These are phyloP conservation scores for Rhexocercosporidium sp. DNA, from an alignment of 2,329 filamentous ascomycete species.

Conservation along the genomic window DNA sequence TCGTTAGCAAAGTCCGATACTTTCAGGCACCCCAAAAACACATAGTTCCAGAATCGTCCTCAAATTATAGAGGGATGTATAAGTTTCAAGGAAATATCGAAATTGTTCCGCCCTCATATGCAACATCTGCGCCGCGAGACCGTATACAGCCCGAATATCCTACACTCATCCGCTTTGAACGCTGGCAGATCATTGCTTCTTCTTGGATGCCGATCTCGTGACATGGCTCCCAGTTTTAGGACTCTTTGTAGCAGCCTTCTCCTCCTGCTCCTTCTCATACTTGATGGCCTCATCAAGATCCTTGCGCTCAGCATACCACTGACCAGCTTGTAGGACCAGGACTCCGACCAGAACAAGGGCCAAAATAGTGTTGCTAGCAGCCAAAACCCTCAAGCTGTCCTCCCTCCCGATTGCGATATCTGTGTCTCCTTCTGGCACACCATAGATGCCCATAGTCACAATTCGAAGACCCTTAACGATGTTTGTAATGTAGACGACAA, in stretches of 20 bases:
- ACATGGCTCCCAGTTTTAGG: constrained; percentile 39
- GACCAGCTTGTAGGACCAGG: constrained; percentile 89
- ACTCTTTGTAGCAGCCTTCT: constrained; percentile 50
- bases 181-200: constrained; percentile 41
- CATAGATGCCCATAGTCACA: constrained; percentile 69
- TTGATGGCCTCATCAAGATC: constrained; percentile 79
- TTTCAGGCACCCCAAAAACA: background rate
- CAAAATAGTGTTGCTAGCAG: constrained; percentile 94
- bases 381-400: constrained; percentile 87
- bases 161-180: background rate
- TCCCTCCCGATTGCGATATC: constrained; percentile 79
- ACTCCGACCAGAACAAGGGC: constrained; percentile 92
- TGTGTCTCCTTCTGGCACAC: constrained; percentile 48
- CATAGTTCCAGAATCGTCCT: background rate
- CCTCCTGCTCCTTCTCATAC: constrained; percentile 59
- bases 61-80: background rate
- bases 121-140: background rate
- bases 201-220: constrained; percentile 42
- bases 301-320: constrained; percentile 98
- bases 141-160: constrained; percentile 5
- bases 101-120: background rate
- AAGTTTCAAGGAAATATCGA: background rate
- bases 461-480: constrained; percentile 93
- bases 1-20: background rate
- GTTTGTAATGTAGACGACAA: constrained; percentile 93